Evolutionary conservation across 371 early-diverging fungal species (phyloP).

Genomic region (Nematocida sp.): DNA sequence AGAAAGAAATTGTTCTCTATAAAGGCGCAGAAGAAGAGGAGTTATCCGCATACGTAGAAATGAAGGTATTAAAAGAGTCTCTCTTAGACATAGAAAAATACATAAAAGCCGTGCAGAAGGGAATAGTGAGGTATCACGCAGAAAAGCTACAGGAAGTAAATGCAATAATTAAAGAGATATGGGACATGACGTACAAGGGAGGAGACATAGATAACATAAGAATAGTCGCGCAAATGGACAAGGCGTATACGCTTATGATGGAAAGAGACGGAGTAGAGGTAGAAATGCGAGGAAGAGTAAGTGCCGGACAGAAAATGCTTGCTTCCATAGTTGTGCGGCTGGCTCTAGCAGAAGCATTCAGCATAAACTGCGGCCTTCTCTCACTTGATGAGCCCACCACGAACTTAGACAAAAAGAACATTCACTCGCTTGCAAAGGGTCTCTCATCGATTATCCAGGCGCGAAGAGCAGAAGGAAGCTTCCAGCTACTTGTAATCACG

Average conservation of each 20-base stretch:
- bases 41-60: conserved; percentile 28
- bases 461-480: conserved; percentile 72
- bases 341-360: conserved; percentile 90
- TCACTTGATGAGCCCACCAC: conserved; percentile 98
- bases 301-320: conserved; percentile 96
- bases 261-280: conserved; percentile 78
- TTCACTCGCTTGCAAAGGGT: conserved; percentile 79
- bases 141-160: conserved; percentile 94
- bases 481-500: conserved; percentile 95
- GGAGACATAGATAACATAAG: conserved; percentile 70
- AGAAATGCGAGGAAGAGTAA: conserved; percentile 94
- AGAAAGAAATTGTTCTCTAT: conserved; percentile 70
- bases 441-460: conserved; percentile 71
- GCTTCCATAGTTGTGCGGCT: conserved; percentile 89
- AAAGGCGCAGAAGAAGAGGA: conserved; percentile 31
- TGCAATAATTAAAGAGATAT: conserved; percentile 84
- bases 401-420: conserved; percentile 88
- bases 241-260: conserved; percentile 70
- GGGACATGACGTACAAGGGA: conserved; percentile 91
- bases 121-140: conserved; percentile 86
- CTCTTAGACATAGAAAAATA: conserved; percentile 74
- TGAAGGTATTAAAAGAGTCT: conserved; percentile 72
- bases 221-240: conserved; percentile 45
- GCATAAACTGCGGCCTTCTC: conserved; percentile 83
- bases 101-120: conserved; percentile 68